A percentile compares a stretch with the other conserved stretches of the same genome.
phyloP scores from a whole-genome alignment of 371 early-diverging fungal genomes.

The Mucor piriformis region DNA sequence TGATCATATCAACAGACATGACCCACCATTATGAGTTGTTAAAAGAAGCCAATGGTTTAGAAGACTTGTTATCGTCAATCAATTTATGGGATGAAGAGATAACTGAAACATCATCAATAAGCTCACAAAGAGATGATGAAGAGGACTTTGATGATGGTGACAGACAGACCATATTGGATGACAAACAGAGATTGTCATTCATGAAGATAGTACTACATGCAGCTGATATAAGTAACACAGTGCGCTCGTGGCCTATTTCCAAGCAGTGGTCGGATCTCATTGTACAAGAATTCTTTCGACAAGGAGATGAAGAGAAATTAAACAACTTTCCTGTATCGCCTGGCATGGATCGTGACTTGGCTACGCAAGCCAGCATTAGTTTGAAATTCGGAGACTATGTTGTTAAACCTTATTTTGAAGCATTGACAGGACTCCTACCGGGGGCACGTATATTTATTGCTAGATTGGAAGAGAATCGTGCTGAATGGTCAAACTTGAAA shows the following conservation, averaged over 20 bases:
- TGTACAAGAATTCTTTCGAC: conserved; percentile 83
- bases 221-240: conserved; percentile 89
- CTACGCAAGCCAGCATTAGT: conserved; percentile 77
- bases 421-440: conserved; percentile 71
- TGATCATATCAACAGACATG: too few relatives aligned
- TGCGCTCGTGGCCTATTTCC: conserved; percentile 80
- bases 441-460: conserved; percentile 38
- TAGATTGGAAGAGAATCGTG: conserved; percentile 40
- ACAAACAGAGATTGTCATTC: conserved; percentile 50
- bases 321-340: conserved; percentile 81
- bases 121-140: too few relatives aligned
- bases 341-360: conserved; percentile 80
- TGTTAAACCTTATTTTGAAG: conserved; percentile 79
- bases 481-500: conserved; percentile 40
- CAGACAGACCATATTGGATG: neutral
- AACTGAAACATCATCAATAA: too few relatives aligned
- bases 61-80: too few relatives aligned
- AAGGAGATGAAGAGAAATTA: conserved; percentile 84
- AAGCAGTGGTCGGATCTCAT: conserved; percentile 90
- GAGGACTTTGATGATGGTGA: neutral
- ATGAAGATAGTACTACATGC: conserved; percentile 78
- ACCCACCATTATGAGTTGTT: too few relatives aligned
- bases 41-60: too few relatives aligned
- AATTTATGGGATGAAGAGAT: too few relatives aligned
- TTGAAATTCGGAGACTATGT: conserved; percentile 85